Evolutionary conservation across 2,329 filamentous ascomycete genomes (phyloP), one percentile per base, ranked within the genome.

Genomic region (Stachybotrys echinatus): DNA sequence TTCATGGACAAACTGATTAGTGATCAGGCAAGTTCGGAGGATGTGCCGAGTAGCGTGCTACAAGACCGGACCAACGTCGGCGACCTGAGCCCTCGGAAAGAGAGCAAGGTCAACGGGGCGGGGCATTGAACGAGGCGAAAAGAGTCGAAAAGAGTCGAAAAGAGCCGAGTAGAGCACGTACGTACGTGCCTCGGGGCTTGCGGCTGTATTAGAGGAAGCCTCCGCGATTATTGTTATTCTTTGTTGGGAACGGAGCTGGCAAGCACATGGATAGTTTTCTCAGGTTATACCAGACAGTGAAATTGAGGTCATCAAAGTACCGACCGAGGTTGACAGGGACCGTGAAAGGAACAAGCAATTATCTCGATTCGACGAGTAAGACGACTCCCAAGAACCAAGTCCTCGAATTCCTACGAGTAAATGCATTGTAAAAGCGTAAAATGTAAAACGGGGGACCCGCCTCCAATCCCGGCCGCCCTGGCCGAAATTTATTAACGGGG

Each of bases 1-100:
- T 99, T 97, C 68, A 99, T 99, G 94, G 87, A 96, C 69, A 88
- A 86, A 64, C 76, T 94, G 70, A 88, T 91, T 53, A 68, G 67
- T 45, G 69, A 73, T 31, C 68, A 63, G 20, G 60, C 54, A 34
- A 58, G 55, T 23, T 60, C 60, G 31, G 61, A 58, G 21, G 56
- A 57, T 14, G 61, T 55, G 47, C 63, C 61, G 6, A 59, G 54
- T 43, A 56, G 57, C 47, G 63, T 65, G 49, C 62, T 68, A 48
- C 62, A 65, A 57, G 68, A 72, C 52, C 63, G 61, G 55, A 64
- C 61, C 17, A 67, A 66, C 50, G 56, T 64, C 19, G 60, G 63
- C 52, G 59, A 61, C 48, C 42, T 52, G 43, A 66, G 65, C 52
- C 65, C 69, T 50, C 61, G 59, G 14, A 69, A 65, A 52, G 58